Base-by-base conservation (phyloP, 345 rosid genomes). In the Hirschfeldia incana region DNA sequence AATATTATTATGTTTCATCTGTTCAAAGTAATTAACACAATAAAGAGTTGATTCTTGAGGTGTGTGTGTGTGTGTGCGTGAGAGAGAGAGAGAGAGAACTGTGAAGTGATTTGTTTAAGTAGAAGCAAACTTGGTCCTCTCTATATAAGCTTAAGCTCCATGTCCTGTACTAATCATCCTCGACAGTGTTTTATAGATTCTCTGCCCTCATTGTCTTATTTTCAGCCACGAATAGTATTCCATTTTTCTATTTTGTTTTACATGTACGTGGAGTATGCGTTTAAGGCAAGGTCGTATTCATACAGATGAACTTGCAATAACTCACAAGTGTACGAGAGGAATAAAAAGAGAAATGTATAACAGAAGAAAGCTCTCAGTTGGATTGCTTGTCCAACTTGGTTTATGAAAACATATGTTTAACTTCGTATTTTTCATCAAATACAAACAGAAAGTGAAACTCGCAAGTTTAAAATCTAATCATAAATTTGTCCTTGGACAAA, bases 91-190 rank as follows among this genome's bases (percentile, higher is more conserved):
- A 8, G 51, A 10, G 15, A 42, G n/a, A 49, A 51, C 57, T 51
- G 39, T 42, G 39, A 77, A 42, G 63, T 63, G 76, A 70, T 76
- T 1, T 81, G 72, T 67, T 37, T 68, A 29, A 32, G 33, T 36
- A 66, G 78, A 81, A 67, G 75, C 53, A 58, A 36, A 30, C 74
- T 37, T 61, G 63, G 58, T 74, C 42, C 75, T 58, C 37, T 70
- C 15, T 81, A 60, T 81, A 81, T 37, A 58, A 61, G 74, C 70
- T 2, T 26, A 58, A 55, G 67, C 37, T 66, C 34, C 1, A 16
- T 37, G 46, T 79, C 49, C 34, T 66, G 77, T n/a, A 71, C 70
- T 67, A 46, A 42, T 34, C 46, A 46, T 65, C 70, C 37, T 51
- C 10, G 21, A 62, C 66, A 74, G 70, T 74, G 55, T 44, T 13